A percentile compares a stretch with the other conserved stretches of the same genome.
Conservation (phyloP, 2,329 filamentous ascomycete genomes). For the Phyllosticta capitalensis region DNA sequence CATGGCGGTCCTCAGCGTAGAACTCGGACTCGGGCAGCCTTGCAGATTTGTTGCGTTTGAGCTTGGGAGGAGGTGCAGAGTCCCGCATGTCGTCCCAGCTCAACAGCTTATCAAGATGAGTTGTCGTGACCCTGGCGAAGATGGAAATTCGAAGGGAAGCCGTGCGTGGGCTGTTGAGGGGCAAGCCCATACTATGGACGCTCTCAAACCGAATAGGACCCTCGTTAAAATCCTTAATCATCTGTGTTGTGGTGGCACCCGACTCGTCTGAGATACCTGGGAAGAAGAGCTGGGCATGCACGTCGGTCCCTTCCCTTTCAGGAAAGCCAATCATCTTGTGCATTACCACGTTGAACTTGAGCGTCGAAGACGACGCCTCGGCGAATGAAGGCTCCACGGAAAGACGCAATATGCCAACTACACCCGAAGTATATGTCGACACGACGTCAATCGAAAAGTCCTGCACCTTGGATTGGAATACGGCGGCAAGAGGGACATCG, state of each 20-base stretch:
- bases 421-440: conserved; percentile 84
- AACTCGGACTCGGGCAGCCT: conserved; percentile 88
- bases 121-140: conserved; percentile 80
- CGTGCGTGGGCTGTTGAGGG: conserved; percentile 64
- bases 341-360: conserved; percentile 99
- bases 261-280: conserved; percentile 76
- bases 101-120: conserved; percentile 92
- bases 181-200: conserved; percentile 94
- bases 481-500: conserved; percentile 82
- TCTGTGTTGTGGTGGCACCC: conserved; percentile 87
- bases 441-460: conserved; percentile 86
- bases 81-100: conserved; percentile 99
- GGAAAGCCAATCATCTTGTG: conserved; percentile 91
- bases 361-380: conserved; percentile 77
- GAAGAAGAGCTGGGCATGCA: conserved; percentile 95
- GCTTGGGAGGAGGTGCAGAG: conserved; percentile 45
- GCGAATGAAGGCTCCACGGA: conserved; percentile 90
- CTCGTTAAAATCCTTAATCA: conserved; percentile 91
- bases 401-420: conserved; percentile 81
- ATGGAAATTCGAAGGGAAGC: conserved; percentile 77
- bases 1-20: conserved; percentile 85
- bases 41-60: conserved; percentile 50
- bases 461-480: conserved; percentile 90
- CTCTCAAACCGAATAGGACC: conserved; percentile 89
- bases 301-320: conserved; percentile 87